Evolutionary conservation across 345 rosid species (phyloP).

Genomic region (Populus tremula): DNA sequence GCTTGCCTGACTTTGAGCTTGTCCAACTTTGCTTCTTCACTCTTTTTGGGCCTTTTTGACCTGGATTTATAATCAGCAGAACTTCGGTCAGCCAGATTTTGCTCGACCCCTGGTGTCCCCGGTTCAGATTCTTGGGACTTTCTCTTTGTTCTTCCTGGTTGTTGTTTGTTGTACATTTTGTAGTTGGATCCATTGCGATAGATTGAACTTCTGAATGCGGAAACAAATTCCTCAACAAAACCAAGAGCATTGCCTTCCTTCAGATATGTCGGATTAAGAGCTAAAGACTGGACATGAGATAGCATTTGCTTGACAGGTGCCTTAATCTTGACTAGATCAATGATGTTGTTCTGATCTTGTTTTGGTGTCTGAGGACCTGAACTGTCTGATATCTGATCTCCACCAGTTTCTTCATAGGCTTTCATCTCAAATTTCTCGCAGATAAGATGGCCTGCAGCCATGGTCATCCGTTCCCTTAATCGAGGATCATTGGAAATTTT

Average conservation of each 20-base stretch:
- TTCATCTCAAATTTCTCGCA: constrained; percentile 17
- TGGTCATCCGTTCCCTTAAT: constrained; percentile 32
- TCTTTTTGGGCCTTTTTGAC: constrained; percentile 23
- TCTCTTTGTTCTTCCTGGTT: constrained; percentile 34
- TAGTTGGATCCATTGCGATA: constrained; percentile 39
- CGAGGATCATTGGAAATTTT: constrained; percentile 25
- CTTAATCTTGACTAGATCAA: constrained; percentile 41
- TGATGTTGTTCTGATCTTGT: constrained; percentile 18
- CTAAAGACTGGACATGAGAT: constrained; percentile 46
- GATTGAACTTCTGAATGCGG: constrained; percentile 58
- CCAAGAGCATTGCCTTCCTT: constrained; percentile 35
- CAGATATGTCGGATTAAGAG: constrained; percentile 43
- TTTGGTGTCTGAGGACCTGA: constrained; percentile 32
- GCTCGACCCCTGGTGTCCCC: constrained; percentile 15
- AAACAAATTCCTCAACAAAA: constrained; percentile 52
- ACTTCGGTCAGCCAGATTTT: constrained; percentile 24
- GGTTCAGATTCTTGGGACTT: constrained; percentile 31
- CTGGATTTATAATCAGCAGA: constrained; percentile 21
- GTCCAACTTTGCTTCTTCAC: constrained; percentile 17
- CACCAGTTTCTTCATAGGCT: constrained; percentile 25
- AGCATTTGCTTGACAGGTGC: constrained; percentile 47
- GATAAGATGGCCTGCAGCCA: constrained; percentile 25
- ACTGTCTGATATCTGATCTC: constrained; percentile 25
- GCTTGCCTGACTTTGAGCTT: constrained; percentile 21
- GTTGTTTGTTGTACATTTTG: constrained; percentile 22